These are phyloP conservation scores for Aspergillus fumigatiaffinis DNA, from an alignment of 2,329 filamentous ascomycete species.

Conservation along the genomic window DNA sequence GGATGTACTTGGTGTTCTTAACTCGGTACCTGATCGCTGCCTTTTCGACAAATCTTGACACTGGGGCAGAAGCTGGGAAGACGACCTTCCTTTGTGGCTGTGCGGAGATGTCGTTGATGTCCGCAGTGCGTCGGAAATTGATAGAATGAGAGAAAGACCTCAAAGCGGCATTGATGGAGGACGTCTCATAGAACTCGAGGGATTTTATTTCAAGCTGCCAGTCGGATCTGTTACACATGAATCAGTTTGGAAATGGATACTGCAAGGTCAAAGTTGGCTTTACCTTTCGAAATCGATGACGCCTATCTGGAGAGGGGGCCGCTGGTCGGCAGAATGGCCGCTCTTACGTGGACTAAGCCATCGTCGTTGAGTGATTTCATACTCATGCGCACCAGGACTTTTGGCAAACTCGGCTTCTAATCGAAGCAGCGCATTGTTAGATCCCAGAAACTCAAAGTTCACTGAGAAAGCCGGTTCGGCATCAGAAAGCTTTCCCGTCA, in stretches of 20 bases:
- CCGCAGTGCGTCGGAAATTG: conserved; percentile 18
- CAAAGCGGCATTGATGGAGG: conserved; percentile 23
- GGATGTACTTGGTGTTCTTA: conserved; percentile 37
- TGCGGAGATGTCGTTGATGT: conserved; percentile 20
- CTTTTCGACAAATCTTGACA: conserved; percentile 37
- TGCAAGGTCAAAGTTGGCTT: not conserved
- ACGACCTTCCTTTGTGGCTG: conserved; percentile 26
- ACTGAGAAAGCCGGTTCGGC: conserved; percentile 35
- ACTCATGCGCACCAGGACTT: conserved; percentile 25
- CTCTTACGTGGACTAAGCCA: conserved; percentile 31
- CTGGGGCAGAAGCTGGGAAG: conserved; percentile 23
- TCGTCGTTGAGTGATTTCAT: conserved; percentile 31
- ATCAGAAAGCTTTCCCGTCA: conserved; percentile 17
- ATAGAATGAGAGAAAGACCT: conserved; percentile 29
- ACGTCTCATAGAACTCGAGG: conserved; percentile 32
- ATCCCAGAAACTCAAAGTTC: conserved; percentile 38
- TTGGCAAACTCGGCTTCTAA: conserved; percentile 36
- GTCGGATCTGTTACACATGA: conserved; percentile 29
- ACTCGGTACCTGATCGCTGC: conserved; percentile 36
- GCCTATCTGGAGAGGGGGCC: conserved; percentile 31
- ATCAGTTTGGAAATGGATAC: conserved; percentile 2
- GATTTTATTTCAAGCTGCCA: conserved; percentile 41
- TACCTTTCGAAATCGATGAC: conserved; percentile 38
- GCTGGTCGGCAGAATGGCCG: conserved; percentile 17
- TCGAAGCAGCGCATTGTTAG: conserved; percentile 28